Evolutionary conservation across 1,284 basidiomycete species (phyloP).

Genomic region (Polyporus tsugae): DNA sequence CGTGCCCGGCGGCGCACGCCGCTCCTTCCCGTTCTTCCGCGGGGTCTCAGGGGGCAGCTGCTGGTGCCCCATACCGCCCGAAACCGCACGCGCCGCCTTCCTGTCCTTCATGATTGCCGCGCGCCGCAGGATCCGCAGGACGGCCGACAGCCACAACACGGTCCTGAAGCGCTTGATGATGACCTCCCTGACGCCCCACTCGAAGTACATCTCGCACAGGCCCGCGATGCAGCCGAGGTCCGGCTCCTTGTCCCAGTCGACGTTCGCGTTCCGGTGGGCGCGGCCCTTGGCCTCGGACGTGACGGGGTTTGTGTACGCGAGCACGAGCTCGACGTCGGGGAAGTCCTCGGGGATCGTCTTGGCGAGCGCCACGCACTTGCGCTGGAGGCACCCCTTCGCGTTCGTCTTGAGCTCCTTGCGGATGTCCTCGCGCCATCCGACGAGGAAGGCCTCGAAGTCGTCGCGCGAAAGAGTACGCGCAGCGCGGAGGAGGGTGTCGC

Average conservation of each 20-base stretch:
- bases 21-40: slow-evolving; percentile 43
- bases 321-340: slow-evolving; percentile 72
- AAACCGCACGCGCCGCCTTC: slow-evolving; percentile 25
- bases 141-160: slow-evolving; percentile 75
- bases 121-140: slow-evolving; percentile 71
- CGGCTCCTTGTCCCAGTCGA: slow-evolving; percentile 70
- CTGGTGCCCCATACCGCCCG: slow-evolving; percentile 2
- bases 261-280: slow-evolving; percentile 42
- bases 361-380: slow-evolving; percentile 69
- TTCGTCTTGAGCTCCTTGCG: slow-evolving; percentile 78
- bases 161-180: slow-evolving; percentile 83
- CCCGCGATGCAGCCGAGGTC: slow-evolving; percentile 77
- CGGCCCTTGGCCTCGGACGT: slow-evolving; percentile 68
- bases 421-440: slow-evolving; percentile 69
- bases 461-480: slow-evolving; percentile 58
- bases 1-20: slow-evolving; percentile 47
- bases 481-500: slow-evolving; percentile 70
- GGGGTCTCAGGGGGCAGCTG: slow-evolving; percentile 46
- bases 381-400: slow-evolving; percentile 63
- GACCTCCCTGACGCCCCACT: slow-evolving; percentile 85
- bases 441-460: slow-evolving; percentile 62
- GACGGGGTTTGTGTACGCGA: slow-evolving; percentile 80
- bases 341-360: slow-evolving; percentile 68
- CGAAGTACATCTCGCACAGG: slow-evolving; percentile 86
- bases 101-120: slow-evolving; percentile 55